Evolutionary conservation across 345 rosid species (phyloP), one percentile per base, ranked within the genome.

Genomic region (Hibiscus tridactylites): DNA sequence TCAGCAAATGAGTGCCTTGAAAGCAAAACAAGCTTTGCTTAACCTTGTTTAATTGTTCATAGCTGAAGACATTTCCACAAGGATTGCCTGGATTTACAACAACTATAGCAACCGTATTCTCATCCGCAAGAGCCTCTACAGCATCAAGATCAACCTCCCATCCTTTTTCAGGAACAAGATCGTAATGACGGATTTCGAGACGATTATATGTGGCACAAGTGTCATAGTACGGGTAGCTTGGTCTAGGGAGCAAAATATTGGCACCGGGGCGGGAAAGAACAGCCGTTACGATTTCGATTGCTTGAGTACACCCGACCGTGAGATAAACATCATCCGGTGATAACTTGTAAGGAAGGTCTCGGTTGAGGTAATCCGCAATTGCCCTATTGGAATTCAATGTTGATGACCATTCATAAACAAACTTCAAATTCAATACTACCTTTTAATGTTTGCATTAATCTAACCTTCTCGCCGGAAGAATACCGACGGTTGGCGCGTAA

Each of bases 101-200:
- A 21, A 87, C 88, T 78, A 91, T 79, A 9, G 91, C 94, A 1
- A 74, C 86, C 3, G 92, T 91, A 62, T 86, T 87, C 29, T 86
- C 83, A 4, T 91, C 94, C 2, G 88, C 85, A 64, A 84, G 86
- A 50, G 88, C 74, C 80, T 87, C 86, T 21, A 91, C 75, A 52
- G 80, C 80, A 53, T 81, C 78, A 17, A 89, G 83, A 83, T 91
- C 92, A 75, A 88, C 87, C 71, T 83, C 87, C 93, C 93, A 91
- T 16, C 82, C 86, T 3, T 73, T 86, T 33, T 85, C 88, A 0
- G 91, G 97, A 53, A 87, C 80, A 39, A 89, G 90, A 81, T 91
- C 84, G 49, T 82, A 87, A 70, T 84, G 83, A 15, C 92, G 92
- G n/a, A 81, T 83, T 73, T 86, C 88, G 1, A 89, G 86, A 17